Base-by-base conservation (phyloP, 495 filamentous ascomycete genomes). In the Hyaloscypha variabilis region DNA sequence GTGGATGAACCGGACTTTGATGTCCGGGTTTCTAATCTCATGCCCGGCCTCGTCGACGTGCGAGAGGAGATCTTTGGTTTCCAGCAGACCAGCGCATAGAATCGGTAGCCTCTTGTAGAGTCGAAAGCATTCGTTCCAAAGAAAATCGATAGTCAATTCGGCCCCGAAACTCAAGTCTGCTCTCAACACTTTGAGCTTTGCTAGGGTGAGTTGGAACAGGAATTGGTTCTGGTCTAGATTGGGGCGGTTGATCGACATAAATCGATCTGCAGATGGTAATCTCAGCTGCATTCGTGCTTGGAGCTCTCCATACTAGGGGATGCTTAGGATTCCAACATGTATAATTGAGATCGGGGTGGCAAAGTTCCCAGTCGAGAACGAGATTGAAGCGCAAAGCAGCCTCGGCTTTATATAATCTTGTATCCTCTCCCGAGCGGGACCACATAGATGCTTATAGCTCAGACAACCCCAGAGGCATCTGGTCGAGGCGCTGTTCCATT, bases 311-410 rank as follows among this genome's bases (percentile, higher is more conserved):
- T 34, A 11, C 30, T 11, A 5, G 4, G 11, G 30, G 11, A 34
- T 34, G 30, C 30, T 34, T 34, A 11, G 30, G 19, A 25, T n/a
- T 52, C 49, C 49, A 52, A 25, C 49, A 52, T 52, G 6, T 52
- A 17, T 25, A 25, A 52, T 4, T 6, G 5, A 52, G 14, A 5
- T 6, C 5, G 30, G 30, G 30, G 30, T 4, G 11, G 30, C 30
- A 34, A 34, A 34, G 30, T 34, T 55, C 52, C 52, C 52, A 58
- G 34, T 58, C 26, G 19, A 58, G 55, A 28, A 58, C 55, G 17
- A 58, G 29, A 23, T 58, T 58, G 55, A 58, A 58, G 31, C 23
- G 31, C 17, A 58, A 34, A 24, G 55, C 55, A 58, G 55, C 55
- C 34, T 58, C 23, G 34, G 26, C 55, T 29, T 28, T 58, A 24